Percentiles rank a stretch among this genome's conserved stretches.
Evolutionary conservation across 148 eudicot species (phyloP).

Genomic region (Vaccinium macrocarpon): DNA sequence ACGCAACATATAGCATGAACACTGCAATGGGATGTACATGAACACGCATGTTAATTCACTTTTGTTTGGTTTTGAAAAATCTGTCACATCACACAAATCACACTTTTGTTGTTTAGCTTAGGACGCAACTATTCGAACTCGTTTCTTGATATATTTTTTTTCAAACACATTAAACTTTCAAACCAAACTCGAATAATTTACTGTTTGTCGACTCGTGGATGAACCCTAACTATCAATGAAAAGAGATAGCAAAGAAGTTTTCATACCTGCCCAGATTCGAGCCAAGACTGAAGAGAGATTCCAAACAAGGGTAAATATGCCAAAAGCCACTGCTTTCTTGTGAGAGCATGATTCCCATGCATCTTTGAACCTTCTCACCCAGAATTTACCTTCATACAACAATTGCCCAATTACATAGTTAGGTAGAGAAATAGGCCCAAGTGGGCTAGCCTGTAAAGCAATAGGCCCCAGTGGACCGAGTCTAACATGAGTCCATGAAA

Average conservation of each 20-base stretch:
- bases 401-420: neutral
- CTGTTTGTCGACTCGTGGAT: neutral
- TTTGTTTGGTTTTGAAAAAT: too few relatives aligned
- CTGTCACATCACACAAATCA: too few relatives aligned
- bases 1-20: conserved; percentile 71
- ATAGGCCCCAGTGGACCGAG: too few relatives aligned
- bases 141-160: neutral
- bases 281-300: conserved; percentile 57
- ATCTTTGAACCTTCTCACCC: conserved; percentile 61
- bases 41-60: neutral
- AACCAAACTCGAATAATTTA: neutral
- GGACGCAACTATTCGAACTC: neutral
- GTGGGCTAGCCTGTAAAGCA: too few relatives aligned
- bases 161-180: neutral
- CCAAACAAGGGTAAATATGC: conserved; percentile 63
- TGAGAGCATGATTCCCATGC: conserved; percentile 80
- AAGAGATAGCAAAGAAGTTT: neutral
- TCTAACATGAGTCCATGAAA: too few relatives aligned
- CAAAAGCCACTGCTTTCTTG: conserved; percentile 69
- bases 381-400: conserved; percentile 49
- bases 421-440: too few relatives aligned
- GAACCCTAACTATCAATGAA: neutral
- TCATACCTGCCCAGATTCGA: conserved; percentile 74
- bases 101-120: too few relatives aligned
- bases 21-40: conserved; percentile 36